A percentile compares a stretch with the other conserved stretches of the same genome.
Evolutionary conservation across 2,329 filamentous ascomycete species (phyloP).

Genomic region (Aspergillus costaricaensis): DNA sequence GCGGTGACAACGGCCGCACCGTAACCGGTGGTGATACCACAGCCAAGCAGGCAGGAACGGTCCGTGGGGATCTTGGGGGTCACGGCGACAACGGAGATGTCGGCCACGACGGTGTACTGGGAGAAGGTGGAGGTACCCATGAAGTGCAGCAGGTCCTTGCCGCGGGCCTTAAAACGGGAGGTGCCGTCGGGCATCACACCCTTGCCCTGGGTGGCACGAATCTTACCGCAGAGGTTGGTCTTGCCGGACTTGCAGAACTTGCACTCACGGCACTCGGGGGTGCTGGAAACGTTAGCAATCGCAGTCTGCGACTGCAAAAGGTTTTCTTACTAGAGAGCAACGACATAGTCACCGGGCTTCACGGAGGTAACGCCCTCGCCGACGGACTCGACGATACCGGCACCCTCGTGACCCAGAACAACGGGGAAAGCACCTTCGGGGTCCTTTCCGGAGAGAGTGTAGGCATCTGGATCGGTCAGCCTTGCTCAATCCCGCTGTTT

Average conservation of each 20-base stretch:
- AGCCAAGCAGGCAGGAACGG: constrained; percentile 91
- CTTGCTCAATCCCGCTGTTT: not conserved
- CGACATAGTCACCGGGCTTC: constrained; percentile 88
- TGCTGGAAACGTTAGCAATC: constrained; percentile 59
- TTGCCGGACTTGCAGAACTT: constrained; percentile 99
- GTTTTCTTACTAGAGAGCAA: constrained; percentile 74
- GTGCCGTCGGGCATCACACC: constrained; percentile 98
- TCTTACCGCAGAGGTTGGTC: constrained; percentile 99
- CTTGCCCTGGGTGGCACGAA: constrained; percentile 91
- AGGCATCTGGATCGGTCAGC: constrained; percentile 65
- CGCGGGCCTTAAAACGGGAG: constrained; percentile 89
- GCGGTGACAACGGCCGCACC: constrained; percentile 93
- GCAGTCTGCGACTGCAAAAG: fast-evolving
- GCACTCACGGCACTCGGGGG: constrained; percentile 94
- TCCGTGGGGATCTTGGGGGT: constrained; percentile 91
- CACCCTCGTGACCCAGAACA: constrained; percentile 86
- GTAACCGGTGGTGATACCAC: constrained; percentile 98
- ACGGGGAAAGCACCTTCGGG: constrained; percentile 93
- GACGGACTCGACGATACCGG: constrained; percentile 88
- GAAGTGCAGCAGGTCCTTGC: constrained; percentile 94
- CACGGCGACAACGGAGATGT: constrained; percentile 96
- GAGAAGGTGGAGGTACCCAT: constrained; percentile 99
- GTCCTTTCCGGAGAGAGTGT: constrained; percentile 93
- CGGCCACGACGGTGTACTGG: constrained; percentile 97
- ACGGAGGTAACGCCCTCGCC: constrained; percentile 94